Evolutionary conservation across 2,329 filamentous ascomycete species (phyloP), one percentile per base, ranked within the genome.

Genomic region (Cercospora citrullina): DNA sequence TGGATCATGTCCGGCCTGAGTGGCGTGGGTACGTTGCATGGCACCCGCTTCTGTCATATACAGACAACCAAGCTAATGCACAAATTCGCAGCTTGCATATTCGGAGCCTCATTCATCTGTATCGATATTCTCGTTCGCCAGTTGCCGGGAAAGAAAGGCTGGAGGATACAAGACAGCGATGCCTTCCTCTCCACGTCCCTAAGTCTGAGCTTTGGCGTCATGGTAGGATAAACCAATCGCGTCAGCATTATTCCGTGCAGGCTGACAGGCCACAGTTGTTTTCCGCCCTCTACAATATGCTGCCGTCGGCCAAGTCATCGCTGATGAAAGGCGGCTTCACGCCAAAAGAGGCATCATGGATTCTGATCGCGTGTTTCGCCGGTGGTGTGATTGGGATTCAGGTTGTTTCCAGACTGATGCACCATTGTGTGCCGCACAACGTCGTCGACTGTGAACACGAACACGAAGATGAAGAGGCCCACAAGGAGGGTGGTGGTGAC

Each of bases 191-290:
- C 94, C 0, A 89, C 89, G 23, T 97, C 94, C 0, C 81, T 98
- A 69, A 97, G 94, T 80, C 81, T 99, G 71, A 97, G 93, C 78
- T 97, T 97, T 73, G 94, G 95, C 53, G 94, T 98, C 57, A 96
- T 99, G 93, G 94, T 97, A 80, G 72, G 87, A 77, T 26, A 28
- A 6, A 10, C 18, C 18, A 65, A 36, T 28, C 30, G 8, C 21
- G 39, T 31, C 23, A 33, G 42, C 57, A 33, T 12, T 7, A 58
- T 28, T 21, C 39, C 6, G 55, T 42, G 26, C 55, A 59, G 33
- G 31, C 71, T 73, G 33, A 72, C 18, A 16, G 21, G 12, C 31
- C 61, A 4, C 74, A 97, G 93, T 86, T 97, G 48, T 97, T 97
- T 80, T 97, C 94, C 39, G 90, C 94, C 1, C 81, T 98, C 31